Evolutionary conservation across 2,329 filamentous ascomycete species (phyloP).

Genomic region (Eutypa lata): DNA sequence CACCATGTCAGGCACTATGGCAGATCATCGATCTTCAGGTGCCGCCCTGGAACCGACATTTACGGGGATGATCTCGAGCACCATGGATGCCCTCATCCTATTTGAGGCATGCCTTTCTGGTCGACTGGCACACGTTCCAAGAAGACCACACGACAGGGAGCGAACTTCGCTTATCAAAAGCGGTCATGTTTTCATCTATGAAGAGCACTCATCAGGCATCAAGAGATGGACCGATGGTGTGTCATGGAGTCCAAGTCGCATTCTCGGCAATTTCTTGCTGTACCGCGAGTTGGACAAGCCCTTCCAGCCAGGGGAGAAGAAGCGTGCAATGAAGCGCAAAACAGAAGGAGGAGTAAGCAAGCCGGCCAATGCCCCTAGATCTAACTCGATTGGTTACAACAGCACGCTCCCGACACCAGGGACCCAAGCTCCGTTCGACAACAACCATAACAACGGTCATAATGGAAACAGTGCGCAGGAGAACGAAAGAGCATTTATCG

Average conservation of each 20-base stretch:
- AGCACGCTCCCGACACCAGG: not conserved
- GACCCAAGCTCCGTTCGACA: conserved; percentile 1
- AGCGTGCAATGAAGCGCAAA: conserved; percentile 72
- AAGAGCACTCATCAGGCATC: conserved; percentile 85
- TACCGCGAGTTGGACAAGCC: conserved; percentile 79
- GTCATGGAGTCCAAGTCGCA: conserved; percentile 85
- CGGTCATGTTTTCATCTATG: conserved; percentile 87
- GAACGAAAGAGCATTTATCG: conserved; percentile 54
- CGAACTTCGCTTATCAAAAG: conserved; percentile 73
- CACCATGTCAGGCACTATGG: conserved; percentile 19
- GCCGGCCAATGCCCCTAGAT: conserved; percentile 21
- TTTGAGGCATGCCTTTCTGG: conserved; percentile 77
- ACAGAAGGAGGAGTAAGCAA: conserved; percentile 40
- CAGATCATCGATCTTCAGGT: conserved; percentile 22
- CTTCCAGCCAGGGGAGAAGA: conserved; percentile 81
- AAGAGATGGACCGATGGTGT: conserved; percentile 93
- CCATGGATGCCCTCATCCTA: conserved; percentile 72
- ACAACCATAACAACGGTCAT: too few species aligned
- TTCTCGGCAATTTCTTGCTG: conserved; percentile 79
- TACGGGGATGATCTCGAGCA: conserved; percentile 64
- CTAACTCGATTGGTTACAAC: conserved; percentile 14
- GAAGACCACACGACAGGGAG: conserved; percentile 84
- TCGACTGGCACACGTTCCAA: conserved; percentile 69
- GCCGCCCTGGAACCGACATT: conserved; percentile 60
- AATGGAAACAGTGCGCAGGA: conserved; percentile 21